These are phyloP conservation scores for Earliella scabrosa DNA, from an alignment of 1,284 basidiomycete genomes.

Conservation along the genomic window DNA sequence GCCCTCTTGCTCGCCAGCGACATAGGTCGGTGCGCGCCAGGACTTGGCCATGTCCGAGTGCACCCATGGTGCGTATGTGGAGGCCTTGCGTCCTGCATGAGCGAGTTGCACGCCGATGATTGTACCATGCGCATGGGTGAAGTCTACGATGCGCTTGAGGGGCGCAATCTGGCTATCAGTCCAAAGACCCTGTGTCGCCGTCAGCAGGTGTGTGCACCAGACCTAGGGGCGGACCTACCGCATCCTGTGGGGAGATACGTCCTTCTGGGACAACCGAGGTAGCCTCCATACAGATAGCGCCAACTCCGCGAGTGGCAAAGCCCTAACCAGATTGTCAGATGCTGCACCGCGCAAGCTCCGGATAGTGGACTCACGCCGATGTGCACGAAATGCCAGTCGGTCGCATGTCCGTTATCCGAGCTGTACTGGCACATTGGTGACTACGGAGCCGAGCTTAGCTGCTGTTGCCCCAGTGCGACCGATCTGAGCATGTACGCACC, in stretches of 20 bases:
- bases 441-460: conserved; percentile 35
- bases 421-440: conserved; percentile 86
- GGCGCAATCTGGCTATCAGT: conserved; percentile 72
- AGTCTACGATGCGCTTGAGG: conserved; percentile 73
- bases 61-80: conserved; percentile 61
- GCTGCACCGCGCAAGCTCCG: background rate
- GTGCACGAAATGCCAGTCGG: conserved; percentile 84
- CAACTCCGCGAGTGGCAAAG: conserved; percentile 62
- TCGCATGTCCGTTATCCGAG: conserved; percentile 69
- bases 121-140: conserved; percentile 73
- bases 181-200: conserved; percentile 64
- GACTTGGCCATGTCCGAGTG: conserved; percentile 36
- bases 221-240: conserved; percentile 23
- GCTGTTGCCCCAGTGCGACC: background rate
- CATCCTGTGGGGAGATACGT: conserved; percentile 53
- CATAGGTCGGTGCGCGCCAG: conserved; percentile 22
- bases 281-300: conserved; percentile 66
- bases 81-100: conserved; percentile 81
- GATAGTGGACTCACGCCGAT: conserved; percentile 45
- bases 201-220: background rate
- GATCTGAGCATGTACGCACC: conserved; percentile 22
- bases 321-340: conserved; percentile 39
- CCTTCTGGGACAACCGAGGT: conserved; percentile 65
- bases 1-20: conserved; percentile 50
- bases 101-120: conserved; percentile 82